phyloP scores from a whole-genome alignment of 148 eudicot genomes.

The Oxyria digyna region DNA sequence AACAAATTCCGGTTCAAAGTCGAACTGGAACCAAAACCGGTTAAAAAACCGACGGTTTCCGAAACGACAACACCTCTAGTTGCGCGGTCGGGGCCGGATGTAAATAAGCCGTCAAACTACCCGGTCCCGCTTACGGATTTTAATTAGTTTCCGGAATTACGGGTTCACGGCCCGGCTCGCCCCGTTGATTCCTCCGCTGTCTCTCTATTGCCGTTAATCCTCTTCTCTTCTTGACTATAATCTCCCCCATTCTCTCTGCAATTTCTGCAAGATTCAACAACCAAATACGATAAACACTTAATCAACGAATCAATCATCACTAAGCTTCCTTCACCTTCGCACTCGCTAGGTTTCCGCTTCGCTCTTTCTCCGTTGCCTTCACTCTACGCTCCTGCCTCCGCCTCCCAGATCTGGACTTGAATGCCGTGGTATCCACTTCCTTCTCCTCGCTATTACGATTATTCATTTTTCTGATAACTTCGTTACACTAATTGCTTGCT shows the following conservation, averaged over 20 bases:
- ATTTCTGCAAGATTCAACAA: neutral
- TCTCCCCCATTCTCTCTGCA: no score
- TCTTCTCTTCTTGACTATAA: neutral
- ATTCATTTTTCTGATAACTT: neutral
- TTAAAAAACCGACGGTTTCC: no score
- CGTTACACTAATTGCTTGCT: neutral
- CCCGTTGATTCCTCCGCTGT: neutral
- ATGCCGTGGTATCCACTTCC: neutral
- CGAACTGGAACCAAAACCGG: no score
- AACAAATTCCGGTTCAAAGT: no score
- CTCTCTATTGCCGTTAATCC: neutral
- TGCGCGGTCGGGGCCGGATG: no score
- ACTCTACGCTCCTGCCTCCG: neutral
- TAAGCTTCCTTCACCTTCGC: neutral
- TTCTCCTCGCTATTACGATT: neutral
- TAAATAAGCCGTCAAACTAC: neutral
- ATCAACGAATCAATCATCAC: neutral
- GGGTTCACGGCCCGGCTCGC: neutral
- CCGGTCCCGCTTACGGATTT: constrained; percentile 4
- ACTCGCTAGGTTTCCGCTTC: neutral
- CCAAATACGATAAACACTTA: neutral
- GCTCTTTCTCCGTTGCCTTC: neutral
- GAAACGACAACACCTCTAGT: no score
- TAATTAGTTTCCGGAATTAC: neutral
- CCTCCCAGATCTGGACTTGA: neutral